phyloP scores from a whole-genome alignment of 148 eudicot species.

The Chenopodium quinoa region DNA sequence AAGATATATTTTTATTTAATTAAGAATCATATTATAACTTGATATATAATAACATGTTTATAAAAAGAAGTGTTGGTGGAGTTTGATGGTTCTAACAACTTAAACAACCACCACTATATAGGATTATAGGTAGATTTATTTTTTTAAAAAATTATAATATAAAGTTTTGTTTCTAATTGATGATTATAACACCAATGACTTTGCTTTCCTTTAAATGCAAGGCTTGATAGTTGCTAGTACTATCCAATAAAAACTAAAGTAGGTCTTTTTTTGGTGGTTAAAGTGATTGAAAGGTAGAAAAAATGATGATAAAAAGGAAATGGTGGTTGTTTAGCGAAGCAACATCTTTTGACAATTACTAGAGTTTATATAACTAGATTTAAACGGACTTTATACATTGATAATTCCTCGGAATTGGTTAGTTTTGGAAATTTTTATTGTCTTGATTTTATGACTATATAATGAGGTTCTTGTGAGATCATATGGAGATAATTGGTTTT shows the following conservation, averaged over 20 bases:
- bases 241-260: constrained; percentile 9
- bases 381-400: too few species aligned
- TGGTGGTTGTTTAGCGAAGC: constrained; percentile 14
- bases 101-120: constrained; percentile 29
- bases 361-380: not conserved
- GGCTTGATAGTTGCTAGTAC: not conserved
- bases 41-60: not conserved
- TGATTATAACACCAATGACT: constrained; percentile 22
- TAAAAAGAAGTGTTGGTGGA: constrained; percentile 11
- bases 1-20: not conserved
- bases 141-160: not conserved
- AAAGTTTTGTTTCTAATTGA: not conserved
- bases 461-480: too few species aligned
- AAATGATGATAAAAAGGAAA: constrained; percentile 5
- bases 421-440: not conserved
- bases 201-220: constrained; percentile 33
- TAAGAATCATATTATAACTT: not conserved
- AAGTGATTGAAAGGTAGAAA: constrained; percentile 6
- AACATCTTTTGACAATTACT: not conserved
- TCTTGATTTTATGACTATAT: too few species aligned
- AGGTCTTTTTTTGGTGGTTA: constrained; percentile 15
- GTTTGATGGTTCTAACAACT: constrained; percentile 27
- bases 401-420: not conserved
- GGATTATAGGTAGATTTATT: not conserved
- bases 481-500: too few species aligned